Evolutionary conservation across 805 yeast genomes (phyloP).

Genomic region (Metschnikowia lochheadii): DNA sequence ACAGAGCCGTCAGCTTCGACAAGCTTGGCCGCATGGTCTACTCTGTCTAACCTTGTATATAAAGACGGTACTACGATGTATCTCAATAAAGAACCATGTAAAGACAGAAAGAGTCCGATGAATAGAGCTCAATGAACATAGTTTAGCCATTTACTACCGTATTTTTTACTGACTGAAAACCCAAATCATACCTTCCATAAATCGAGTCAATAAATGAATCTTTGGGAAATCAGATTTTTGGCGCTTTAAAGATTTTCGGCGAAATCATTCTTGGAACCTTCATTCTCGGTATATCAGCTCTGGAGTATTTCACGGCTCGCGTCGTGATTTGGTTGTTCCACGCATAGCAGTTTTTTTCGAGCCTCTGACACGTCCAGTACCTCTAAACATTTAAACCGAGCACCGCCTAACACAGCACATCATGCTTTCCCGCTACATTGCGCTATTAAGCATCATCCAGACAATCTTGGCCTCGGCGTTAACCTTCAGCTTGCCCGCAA

Average conservation of each 20-base stretch:
- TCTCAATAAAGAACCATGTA: neutral
- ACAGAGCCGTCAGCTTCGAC: conserved; percentile 70
- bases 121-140: neutral
- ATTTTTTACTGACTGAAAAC: too few species aligned
- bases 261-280: too few species aligned
- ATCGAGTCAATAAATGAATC: too few species aligned
- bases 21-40: conserved; percentile 58
- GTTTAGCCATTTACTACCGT: neutral
- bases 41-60: conserved; percentile 11
- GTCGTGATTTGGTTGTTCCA: conserved; percentile 5
- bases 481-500: conserved; percentile 72
- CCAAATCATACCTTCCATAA: too few species aligned
- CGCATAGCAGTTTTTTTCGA: conserved; percentile 8
- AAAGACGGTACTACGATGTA: neutral
- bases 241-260: too few species aligned
- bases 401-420: conserved; percentile 1
- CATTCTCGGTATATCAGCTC: too few species aligned
- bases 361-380: conserved; percentile 8
- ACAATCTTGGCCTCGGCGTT: conserved; percentile 52
- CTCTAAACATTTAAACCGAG: neutral
- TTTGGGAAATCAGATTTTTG: too few species aligned
- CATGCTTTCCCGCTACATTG: conserved; percentile 15
- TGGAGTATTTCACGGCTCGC: neutral
- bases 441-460: conserved; percentile 24
- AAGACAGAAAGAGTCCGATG: neutral